These are phyloP conservation scores for Colletotrichum sp. DNA, from an alignment of 2,329 filamentous ascomycete genomes.

Conservation along the genomic window DNA sequence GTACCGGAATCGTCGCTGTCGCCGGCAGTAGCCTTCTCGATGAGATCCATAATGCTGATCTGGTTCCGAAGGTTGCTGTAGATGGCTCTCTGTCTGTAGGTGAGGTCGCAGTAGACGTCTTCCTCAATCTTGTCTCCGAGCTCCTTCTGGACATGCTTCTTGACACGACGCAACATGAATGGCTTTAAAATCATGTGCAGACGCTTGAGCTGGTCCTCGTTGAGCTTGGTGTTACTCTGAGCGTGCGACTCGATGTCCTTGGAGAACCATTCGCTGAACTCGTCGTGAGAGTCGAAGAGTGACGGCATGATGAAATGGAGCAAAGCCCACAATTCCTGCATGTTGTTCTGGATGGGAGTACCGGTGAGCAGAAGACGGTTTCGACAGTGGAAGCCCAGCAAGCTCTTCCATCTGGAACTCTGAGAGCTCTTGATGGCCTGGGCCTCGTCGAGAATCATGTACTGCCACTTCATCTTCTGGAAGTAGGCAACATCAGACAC, in stretches of 20 bases:
- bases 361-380: constrained; percentile 93
- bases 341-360: constrained; percentile 99
- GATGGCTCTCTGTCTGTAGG: constrained; percentile 92
- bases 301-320: constrained; percentile 99
- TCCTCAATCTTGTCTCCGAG: constrained; percentile 98
- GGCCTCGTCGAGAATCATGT: constrained; percentile 99
- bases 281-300: constrained; percentile 91
- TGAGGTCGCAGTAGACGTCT: constrained; percentile 95
- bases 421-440: constrained; percentile 98
- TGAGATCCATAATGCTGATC: constrained; percentile 98
- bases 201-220: constrained; percentile 95
- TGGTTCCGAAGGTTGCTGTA: constrained; percentile 93
- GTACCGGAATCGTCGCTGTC: constrained; percentile 95
- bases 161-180: constrained; percentile 99
- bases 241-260: constrained; percentile 98
- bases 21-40: constrained; percentile 93
- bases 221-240: constrained; percentile 98
- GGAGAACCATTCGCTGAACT: constrained; percentile 93
- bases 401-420: constrained; percentile 95
- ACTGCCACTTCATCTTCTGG: constrained; percentile 99
- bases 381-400: constrained; percentile 92
- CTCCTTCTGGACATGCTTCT: constrained; percentile 99
- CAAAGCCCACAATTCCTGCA: constrained; percentile 98
- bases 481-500: constrained; percentile 97
- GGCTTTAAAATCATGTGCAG: constrained; percentile 99